phyloP scores from a whole-genome alignment of 768 basidiomycete species.

The Suillus bovinus region DNA sequence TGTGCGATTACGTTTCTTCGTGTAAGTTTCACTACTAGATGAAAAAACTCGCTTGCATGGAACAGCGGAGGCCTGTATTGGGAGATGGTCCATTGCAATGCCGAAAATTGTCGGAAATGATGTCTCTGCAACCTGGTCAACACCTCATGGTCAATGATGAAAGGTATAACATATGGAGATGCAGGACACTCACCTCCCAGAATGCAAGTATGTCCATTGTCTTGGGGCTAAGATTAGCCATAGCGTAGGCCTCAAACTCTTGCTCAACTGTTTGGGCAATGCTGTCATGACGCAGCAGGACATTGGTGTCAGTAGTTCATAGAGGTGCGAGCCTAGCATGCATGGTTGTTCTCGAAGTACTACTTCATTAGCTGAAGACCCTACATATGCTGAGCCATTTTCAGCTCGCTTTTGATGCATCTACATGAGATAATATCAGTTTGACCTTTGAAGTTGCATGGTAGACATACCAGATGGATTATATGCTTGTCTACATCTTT shows the following conservation, averaged over 20 bases:
- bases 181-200: background rate
- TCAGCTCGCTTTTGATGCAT: background rate
- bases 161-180: background rate
- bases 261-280: background rate
- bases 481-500: no score
- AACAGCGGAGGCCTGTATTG: slow-evolving; percentile 24
- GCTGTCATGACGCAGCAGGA: background rate
- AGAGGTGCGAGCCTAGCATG: background rate
- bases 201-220: background rate
- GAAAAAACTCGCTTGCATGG: slow-evolving; percentile 19
- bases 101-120: slow-evolving; percentile 1
- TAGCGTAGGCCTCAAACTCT: background rate
- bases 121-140: background rate
- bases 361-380: background rate
- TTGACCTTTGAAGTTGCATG: no score
- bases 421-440: no score
- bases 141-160: background rate
- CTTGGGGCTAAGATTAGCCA: background rate
- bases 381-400: background rate
- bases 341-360: no score
- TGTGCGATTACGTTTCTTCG: background rate
- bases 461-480: no score
- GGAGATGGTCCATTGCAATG: slow-evolving; percentile 21
- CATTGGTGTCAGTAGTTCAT: background rate
- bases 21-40: background rate